Evolutionary conservation across 495 filamentous ascomycete genomes (phyloP), one percentile per base, ranked within the genome.

Genomic region (Xylaria acuta): DNA sequence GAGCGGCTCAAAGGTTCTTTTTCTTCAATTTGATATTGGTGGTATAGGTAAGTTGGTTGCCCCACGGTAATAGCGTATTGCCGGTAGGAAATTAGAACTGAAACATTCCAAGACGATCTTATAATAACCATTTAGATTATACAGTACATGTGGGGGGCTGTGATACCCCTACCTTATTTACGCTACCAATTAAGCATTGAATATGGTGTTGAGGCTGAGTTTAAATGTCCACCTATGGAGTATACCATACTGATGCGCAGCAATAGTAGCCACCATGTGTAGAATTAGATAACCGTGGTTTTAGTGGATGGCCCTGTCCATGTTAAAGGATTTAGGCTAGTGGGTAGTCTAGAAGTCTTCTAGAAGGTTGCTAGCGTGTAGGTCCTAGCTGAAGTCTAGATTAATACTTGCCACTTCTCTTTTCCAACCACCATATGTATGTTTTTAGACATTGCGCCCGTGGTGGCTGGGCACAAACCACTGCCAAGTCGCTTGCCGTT

Each of bases 291-390:
- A 56, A 3, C 53, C 25, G 5, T 32, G 25, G 27, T 18, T 32
- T 56, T 30, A 32, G 53, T 32, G 53, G 12, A 32, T 32, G 53
- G 11, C 53, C 25, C 27, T 18, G 27, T 30, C 27, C 53, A 56
- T 56, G 12, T 56, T 18, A 6, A 56, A 32, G 18, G 58, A 60
- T 60, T n/a, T n/a, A 12, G 32, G 18, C 58, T 60, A 60, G 20
- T 14, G 9, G 32, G 20, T 14, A 60, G 34, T 7, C 45, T 66
- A 66, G 64, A 66, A 66, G 18, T 38, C 9, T 66, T 66, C 64
- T 51, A 66, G 64, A 66, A 66, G 45, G 8, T 27, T 11, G 30
- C 45, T 66, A 66, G 64, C 20, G 63, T 18, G 32, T 9, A 58
- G 18, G 54, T 43, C 40, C 40, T 43, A 43, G 40, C 40, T 43